Evolutionary conservation across 1,284 basidiomycete genomes (phyloP), one percentile per base, ranked within the genome.

Genomic region (Cutaneotrichosporon curvatum): DNA sequence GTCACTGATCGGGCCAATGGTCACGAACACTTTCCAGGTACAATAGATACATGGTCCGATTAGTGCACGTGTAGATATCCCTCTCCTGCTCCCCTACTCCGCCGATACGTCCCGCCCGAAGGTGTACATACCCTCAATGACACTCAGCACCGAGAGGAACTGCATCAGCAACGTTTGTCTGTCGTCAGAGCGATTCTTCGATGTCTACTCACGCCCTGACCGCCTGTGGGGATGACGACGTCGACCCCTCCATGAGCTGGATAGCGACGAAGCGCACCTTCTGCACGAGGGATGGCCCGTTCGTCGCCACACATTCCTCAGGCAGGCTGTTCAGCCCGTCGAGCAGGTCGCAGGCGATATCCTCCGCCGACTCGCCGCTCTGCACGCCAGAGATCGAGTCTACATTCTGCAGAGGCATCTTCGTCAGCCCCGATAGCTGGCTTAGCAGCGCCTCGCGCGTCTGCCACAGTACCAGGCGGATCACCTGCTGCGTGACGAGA

Each of bases 221-320:
- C 11, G 58, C 56, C 15, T 50, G 48, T 2, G 55, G 51, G 3
- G 55, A 50, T 7, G 50, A 40, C 19, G 50, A 40, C 4, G 48
- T 48, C n/a, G 63, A 54, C 20, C 55, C 50, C 30, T 65, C 64
- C 59, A 68, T 65, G n/a, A 68, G 50, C 41, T 65, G 63, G 16
- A 67, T 63, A 2, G 60, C 64, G 2, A 67, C 64, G 39, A 67
- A 68, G 16, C 66, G 62, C 11, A 68, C 66, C 47, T 68, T 68
- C 37, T 68, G 66, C 11, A 68, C 66, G 7, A 67, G 50, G 7
- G 61, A 62, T 7, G 66, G 66, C 1, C 66, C 66, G 49, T 68
- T 68, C 12, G 61, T 63, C 6, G 65, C 66, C 8, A 61, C 55
- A 47, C 64, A 67, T 45, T 64, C 62, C 23, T 62, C 60, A 0